Evolutionary conservation across 2,329 filamentous ascomycete species (phyloP).

Genomic region (Scytalidium lignicola): DNA sequence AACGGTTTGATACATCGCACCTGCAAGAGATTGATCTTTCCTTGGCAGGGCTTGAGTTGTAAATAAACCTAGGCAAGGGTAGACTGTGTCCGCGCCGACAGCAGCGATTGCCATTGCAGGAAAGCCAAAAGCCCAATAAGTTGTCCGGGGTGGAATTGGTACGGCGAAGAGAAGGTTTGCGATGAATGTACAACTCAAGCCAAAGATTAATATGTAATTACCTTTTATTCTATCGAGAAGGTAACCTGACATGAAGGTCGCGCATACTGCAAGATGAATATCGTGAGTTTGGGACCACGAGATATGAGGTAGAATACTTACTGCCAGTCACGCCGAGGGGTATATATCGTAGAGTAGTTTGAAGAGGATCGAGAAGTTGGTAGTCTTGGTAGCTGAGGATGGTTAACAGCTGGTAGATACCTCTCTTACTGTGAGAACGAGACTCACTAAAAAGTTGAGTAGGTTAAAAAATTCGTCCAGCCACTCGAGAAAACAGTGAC

Average conservation of each 20-base stretch:
- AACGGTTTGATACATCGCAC: conserved; percentile 62
- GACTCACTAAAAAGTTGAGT: conserved; percentile 55
- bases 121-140: conserved; percentile 64
- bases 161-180: conserved; percentile 58
- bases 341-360: conserved; percentile 64
- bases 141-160: conserved; percentile 54
- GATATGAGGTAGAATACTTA: conserved; percentile 2
- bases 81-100: conserved; percentile 61
- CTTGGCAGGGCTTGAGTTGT: conserved; percentile 56
- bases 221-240: conserved; percentile 32
- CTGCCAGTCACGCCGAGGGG: conserved; percentile 56
- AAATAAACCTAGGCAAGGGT: conserved; percentile 61
- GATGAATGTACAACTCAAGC: conserved; percentile 34
- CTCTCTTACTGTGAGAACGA: neutral
- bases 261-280: conserved; percentile 8
- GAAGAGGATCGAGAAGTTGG: conserved; percentile 54
- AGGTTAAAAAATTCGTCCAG: conserved; percentile 65
- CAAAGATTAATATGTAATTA: conserved; percentile 47
- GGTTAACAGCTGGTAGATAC: neutral
- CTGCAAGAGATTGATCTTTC: conserved; percentile 63
- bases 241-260: conserved; percentile 17
- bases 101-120: conserved; percentile 62
- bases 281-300: neutral
- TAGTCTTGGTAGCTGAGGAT: conserved; percentile 55
- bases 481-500: conserved; percentile 62